Percentiles rank a stretch among this genome's conserved stretches.
Conservation (phyloP, 2,329 filamentous ascomycete species). For the Claviceps sorghi region DNA sequence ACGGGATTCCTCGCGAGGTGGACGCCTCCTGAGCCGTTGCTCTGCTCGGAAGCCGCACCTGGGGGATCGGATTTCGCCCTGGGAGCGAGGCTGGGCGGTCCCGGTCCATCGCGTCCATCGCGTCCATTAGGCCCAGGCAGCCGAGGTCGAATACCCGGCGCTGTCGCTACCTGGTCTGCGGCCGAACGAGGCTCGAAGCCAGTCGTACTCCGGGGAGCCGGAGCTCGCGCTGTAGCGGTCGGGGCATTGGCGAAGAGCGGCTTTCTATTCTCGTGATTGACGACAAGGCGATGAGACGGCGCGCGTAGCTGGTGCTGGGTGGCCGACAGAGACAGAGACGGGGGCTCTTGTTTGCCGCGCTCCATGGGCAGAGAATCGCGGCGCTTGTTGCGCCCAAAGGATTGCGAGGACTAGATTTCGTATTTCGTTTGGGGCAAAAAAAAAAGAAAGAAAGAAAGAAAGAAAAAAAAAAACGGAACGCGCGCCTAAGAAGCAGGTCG, state of each 20-base stretch:
- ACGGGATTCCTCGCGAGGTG: constrained; percentile 9
- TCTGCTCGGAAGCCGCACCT: constrained; percentile 6
- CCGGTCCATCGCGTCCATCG: background rate
- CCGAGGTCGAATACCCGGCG: too few species aligned
- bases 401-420: too few species aligned
- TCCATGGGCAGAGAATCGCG: constrained; percentile 3
- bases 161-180: constrained; percentile 3
- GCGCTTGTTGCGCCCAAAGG: too few species aligned
- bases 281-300: constrained; percentile 16
- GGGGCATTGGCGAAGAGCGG: constrained; percentile 22
- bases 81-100: constrained; percentile 4
- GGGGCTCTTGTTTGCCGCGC: background rate
- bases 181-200: background rate
- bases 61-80: constrained; percentile 14
- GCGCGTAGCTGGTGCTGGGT: background rate
- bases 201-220: constrained; percentile 6
- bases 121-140: too few species aligned
- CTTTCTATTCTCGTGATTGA: constrained; percentile 26
- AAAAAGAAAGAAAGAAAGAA: too few species aligned
- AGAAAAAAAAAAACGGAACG: too few species aligned
- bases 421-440: too few species aligned
- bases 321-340: background rate
- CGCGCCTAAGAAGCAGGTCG: constrained; percentile 3
- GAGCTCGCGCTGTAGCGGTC: constrained; percentile 11
- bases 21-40: background rate